These are phyloP conservation scores for Exutisphaerella laricina DNA, from an alignment of 2,329 filamentous ascomycete species.

Conservation along the genomic window DNA sequence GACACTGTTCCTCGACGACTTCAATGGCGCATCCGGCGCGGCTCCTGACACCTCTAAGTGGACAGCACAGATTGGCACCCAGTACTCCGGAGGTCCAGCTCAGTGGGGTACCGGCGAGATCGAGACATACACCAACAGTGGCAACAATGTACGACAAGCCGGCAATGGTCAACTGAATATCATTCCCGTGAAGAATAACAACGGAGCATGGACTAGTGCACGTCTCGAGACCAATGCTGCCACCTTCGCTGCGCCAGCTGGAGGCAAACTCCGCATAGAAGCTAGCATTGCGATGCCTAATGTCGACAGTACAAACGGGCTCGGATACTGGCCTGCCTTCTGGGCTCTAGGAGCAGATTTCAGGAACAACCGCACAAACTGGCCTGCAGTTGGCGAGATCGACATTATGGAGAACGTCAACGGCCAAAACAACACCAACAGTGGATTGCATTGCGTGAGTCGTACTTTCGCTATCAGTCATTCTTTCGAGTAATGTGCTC, in stretches of 20 bases:
- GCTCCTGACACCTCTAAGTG: slow-evolving; percentile 41
- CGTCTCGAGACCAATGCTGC: slow-evolving; percentile 21
- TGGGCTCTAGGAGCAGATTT: slow-evolving; percentile 22
- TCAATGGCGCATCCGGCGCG: slow-evolving; percentile 29
- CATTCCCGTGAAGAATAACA: slow-evolving; percentile 28
- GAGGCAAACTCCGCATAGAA: slow-evolving; percentile 25
- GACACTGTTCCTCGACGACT: slow-evolving; percentile 33
- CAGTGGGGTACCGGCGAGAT: slow-evolving; percentile 49
- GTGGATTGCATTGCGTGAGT: slow-evolving; percentile 27
- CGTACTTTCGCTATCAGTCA: neutral
- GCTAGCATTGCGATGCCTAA: slow-evolving; percentile 17
- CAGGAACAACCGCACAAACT: slow-evolving; percentile 22
- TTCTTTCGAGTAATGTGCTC: neutral
- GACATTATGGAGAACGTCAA: slow-evolving; percentile 33
- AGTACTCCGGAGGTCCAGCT: slow-evolving; percentile 43
- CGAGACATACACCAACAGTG: slow-evolving; percentile 42
- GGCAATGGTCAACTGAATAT: slow-evolving; percentile 37
- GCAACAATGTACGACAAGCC: slow-evolving; percentile 40
- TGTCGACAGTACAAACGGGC: slow-evolving; percentile 15
- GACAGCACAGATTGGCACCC: slow-evolving; percentile 42
- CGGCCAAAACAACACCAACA: slow-evolving; percentile 20
- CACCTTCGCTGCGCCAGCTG: slow-evolving; percentile 24
- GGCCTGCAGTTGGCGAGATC: slow-evolving; percentile 29
- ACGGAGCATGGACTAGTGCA: slow-evolving; percentile 19
- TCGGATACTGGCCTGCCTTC: slow-evolving; percentile 25